Evolutionary conservation across 1,139 yeast genomes (phyloP), one percentile per base, ranked within the genome.

Genomic region (Pichia sp.): DNA sequence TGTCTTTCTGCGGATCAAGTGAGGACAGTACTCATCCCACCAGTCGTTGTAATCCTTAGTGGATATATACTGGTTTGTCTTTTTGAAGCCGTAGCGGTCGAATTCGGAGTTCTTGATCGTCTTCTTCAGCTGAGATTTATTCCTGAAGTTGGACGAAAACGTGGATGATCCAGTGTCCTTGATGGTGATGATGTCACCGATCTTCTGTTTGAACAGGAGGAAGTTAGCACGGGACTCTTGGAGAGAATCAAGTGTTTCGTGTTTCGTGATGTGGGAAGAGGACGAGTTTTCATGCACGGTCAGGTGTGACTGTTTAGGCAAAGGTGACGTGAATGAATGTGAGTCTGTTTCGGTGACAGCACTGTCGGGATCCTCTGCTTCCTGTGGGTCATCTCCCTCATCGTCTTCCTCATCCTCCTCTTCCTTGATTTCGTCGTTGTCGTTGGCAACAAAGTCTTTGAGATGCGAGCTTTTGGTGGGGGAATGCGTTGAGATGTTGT

Each of bases 21-120:
- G 85, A 40, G 74, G 77, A n/a, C 83, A 73, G 67, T 91, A 89
- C 7, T 72, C 76, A 2, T 61, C 57, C 79, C 87, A 85, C 97
- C 97, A 90, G 16, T 62, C 64, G 66, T 90, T 82, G 65, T 87
- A 88, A 41, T 80, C 80, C n/a, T 70, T 70, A 46, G 70, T 73
- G 5, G 85, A 62, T 16, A 83, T 72, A 56, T 70, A 79, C 42
- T 72, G 70, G 16, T 81, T 77, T 28, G 75, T 76, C 64, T 88
- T 90, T 59, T 80, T 83, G 70, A 91, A 91, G 1, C 98, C 98
- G 64, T 91, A 91, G 46, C 91, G 70, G 66, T 91, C 98, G 51
- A 81, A 74, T 37, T 74, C 74, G 9, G 79, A 67, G 31, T 55
- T 44, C 19, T 60, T 48, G 4, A 60, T 50, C 9, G 55, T 41